Evolutionary conservation across 2,329 filamentous ascomycete genomes (phyloP), one percentile per base, ranked within the genome.

Genomic region (Cladophialophora carrionii): DNA sequence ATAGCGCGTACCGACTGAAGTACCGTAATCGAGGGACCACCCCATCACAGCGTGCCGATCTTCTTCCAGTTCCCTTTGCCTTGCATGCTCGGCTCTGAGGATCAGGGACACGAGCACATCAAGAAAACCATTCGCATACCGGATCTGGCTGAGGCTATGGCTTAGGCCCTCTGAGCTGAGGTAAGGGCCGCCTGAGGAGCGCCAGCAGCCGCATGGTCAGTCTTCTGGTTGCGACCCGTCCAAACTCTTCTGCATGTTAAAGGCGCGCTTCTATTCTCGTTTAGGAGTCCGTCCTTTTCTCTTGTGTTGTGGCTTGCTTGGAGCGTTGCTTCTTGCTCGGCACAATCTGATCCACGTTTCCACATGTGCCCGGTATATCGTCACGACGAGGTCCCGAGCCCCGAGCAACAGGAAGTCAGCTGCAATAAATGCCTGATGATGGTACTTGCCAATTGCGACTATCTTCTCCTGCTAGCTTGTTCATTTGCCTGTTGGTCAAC

Each of bases 161-260:
- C 24, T 54, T 54, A 54, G 24, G 29, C 22, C 26, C 26, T 52
- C 52, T 34, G 26, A 20, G 24, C 52, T 54, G 20, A 54, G 52
- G 52, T 54, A 54, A 54, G 29, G 24, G 24, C 52, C 12, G 52
- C 52, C 52, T 54, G 10, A 54, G 48, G 22, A 52, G 26, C 22
- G n/a, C 26, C 26, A 29, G 26, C 26, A 29, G 26, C 26, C 3
- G 26, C 24, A 8, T n/a, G 29, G 24, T 26, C 22, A 54, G 24
- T 22, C 20, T 29, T 31, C 24, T 9, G 10, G 51, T 34, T 54
- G 52, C 52, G 32, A 32, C 24, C 29, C 20, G 29, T 9, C 29
- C 29, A 54, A 34, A 4, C 26, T 32, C 29, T 31, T n/a, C 29
- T 5, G 8, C 8, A 3, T 34, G 12, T 31, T 2, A 26, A 52